Conservation (phyloP, 1,284 basidiomycete species). For the Cutaneotrichosporon cavernicola region DNA sequence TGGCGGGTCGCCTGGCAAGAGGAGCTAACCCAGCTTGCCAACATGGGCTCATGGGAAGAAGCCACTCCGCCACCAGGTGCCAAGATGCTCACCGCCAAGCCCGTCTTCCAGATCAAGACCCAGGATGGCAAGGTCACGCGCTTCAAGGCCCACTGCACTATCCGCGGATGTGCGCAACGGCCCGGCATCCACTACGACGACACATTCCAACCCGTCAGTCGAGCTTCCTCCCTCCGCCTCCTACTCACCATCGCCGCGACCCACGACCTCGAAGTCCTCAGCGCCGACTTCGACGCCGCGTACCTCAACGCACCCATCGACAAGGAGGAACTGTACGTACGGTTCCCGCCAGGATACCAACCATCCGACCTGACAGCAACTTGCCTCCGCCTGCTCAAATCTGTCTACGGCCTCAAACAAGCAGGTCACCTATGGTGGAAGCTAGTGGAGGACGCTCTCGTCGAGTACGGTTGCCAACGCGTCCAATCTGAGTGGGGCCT, state of each 20-base stretch:
- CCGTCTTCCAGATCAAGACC: no score
- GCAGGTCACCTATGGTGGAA: slow-evolving; percentile 41
- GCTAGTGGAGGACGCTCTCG: slow-evolving; percentile 47
- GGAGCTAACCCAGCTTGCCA: no score
- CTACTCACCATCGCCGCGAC: slow-evolving; percentile 53
- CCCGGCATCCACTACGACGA: slow-evolving; percentile 55
- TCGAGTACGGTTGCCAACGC: slow-evolving; percentile 39
- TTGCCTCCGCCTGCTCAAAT: slow-evolving; percentile 37
- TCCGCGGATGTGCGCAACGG: slow-evolving; percentile 55
- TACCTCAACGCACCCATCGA: slow-evolving; percentile 56
- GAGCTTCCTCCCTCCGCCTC: slow-evolving; percentile 50
- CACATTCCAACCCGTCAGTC: slow-evolving; percentile 55
- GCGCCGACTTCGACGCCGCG: slow-evolving; percentile 57
- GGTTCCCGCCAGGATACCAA: slow-evolving; percentile 26
- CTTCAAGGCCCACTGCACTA: slow-evolving; percentile 54
- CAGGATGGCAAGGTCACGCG: no score
- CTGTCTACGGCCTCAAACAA: slow-evolving; percentile 56
- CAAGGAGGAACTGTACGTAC: slow-evolving; percentile 51
- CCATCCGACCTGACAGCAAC: background rate
- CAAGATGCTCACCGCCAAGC: no score
- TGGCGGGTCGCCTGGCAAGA: no score
- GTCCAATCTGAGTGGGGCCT: slow-evolving; percentile 52
- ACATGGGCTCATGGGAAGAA: no score
- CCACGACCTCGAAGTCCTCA: slow-evolving; percentile 53
- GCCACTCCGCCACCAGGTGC: no score